These are phyloP conservation scores for Podospora sp. DNA, from an alignment of 495 filamentous ascomycete genomes.

Conservation along the genomic window DNA sequence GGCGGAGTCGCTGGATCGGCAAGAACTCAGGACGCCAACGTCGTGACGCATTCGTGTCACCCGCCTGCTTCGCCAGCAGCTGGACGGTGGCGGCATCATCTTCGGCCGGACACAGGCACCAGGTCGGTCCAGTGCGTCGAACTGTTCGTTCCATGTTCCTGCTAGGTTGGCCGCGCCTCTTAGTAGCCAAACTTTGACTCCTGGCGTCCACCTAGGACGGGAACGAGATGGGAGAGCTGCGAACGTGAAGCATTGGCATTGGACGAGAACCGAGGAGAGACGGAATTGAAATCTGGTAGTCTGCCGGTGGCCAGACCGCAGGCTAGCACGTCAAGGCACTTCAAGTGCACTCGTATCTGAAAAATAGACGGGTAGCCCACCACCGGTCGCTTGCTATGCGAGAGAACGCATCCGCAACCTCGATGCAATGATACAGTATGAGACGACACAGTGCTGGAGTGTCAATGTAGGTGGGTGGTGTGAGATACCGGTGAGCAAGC, in stretches of 20 bases:
- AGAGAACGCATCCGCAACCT: too few species aligned
- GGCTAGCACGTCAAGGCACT: not conserved
- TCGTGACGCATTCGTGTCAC: conserved; percentile 2
- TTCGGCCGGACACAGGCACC: not conserved
- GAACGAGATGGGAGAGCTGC: not conserved
- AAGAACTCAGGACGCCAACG: conserved; percentile 4
- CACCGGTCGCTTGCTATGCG: too few species aligned
- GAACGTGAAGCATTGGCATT: not conserved
- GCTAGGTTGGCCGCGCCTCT: not conserved
- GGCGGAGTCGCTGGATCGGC: conserved; percentile 1
- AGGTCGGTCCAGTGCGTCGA: not conserved
- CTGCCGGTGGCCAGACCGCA: not conserved
- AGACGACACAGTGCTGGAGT: not conserved
- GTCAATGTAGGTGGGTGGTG: not conserved
- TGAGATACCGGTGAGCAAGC: not conserved
- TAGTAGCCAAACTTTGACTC: not conserved
- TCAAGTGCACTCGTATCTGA: not conserved
- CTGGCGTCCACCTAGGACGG: not conserved
- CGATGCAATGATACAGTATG: too few species aligned
- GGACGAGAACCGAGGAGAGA: not conserved
- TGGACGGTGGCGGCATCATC: not conserved
- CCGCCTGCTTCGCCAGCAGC: not conserved
- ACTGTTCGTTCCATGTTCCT: not conserved
- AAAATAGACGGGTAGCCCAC: too few species aligned
- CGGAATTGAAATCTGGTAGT: not conserved